Base-by-base conservation (phyloP, 306 rosid species). In the Quercus dentata region DNA sequence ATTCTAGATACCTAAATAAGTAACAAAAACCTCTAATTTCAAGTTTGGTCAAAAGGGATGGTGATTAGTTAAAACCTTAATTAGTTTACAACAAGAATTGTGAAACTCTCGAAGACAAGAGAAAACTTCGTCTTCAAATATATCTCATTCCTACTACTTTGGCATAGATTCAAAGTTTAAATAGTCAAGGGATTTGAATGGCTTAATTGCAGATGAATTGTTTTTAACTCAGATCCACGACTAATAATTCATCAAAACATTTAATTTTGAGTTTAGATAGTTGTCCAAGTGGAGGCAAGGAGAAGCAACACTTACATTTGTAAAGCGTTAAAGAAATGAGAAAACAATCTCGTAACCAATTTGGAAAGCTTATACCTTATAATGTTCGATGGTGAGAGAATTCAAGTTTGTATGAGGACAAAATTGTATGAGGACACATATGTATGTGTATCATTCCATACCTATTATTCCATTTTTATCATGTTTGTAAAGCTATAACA, bases 21-120 rank as follows among this genome's bases (percentile, higher is more conserved):
- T 38, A 38, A 38, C 11, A 38, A 0, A 38, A 38, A 1, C 11
- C 44, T 7, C 10, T 38, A 70, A 86, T 83, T 25, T 52, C 57
- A 28, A 83, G 81, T 69, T 67, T 28, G 52, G 67, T 74, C 76
- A 86, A 64, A 46, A 83, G 46, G 87, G 85, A 69, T 83, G 89
- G 38, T 71, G 73, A 10, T 46, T 5, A 46, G 85, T 83, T 49
- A 86, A 83, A 15, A 73, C 33, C 38, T 83, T 84, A 0, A 10
- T 76, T 41, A 86, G 76, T 31, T 58, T 76, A 30, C 85, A 80
- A 70, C 89, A 86, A 9, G 44, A 35, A 35, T 23, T 80, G 25
- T 80, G 81, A 77, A 86, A 2, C 77, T 86, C 89, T n/a, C 70
- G 44, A 56, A 86, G 85, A 69, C 21, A 62, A 62, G 31, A 2